These are phyloP conservation scores for Tetracentron sinense DNA, from an alignment of 164 flowering plant genomes.

Conservation along the genomic window DNA sequence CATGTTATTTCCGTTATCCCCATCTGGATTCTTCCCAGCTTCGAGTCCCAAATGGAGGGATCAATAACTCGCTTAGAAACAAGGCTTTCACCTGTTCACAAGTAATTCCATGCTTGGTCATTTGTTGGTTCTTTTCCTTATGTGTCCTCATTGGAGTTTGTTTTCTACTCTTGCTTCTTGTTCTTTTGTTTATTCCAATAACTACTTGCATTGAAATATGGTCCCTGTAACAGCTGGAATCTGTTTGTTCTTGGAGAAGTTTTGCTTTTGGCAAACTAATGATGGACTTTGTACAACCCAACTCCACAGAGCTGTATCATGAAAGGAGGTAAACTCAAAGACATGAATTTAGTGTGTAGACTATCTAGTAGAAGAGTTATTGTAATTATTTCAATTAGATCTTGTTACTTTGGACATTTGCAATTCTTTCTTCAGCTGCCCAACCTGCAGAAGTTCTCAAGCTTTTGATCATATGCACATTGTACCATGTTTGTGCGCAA, in stretches of 20 bases:
- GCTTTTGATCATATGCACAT: not conserved
- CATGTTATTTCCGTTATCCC: conserved; percentile 61
- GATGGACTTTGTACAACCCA: conserved; percentile 20
- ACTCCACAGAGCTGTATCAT: conserved; percentile 16
- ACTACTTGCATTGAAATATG: conserved; percentile 17
- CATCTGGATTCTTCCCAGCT: conserved; percentile 67
- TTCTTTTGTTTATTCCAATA: conserved; percentile 9
- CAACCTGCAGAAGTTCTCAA: not conserved
- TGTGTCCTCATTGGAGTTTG: conserved; percentile 7
- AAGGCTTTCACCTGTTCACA: conserved; percentile 1
- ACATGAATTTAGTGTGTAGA: conserved; percentile 23
- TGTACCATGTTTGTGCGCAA: conserved; percentile 10
- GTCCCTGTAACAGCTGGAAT: conserved; percentile 21
- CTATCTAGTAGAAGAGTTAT: conserved; percentile 19
- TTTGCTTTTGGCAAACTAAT: conserved; percentile 12
- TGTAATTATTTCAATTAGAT: conserved; percentile 19
- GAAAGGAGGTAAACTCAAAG: conserved; percentile 30
- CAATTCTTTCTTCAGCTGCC: conserved; percentile 9
- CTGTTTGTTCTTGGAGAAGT: conserved; percentile 18
- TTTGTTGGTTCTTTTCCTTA: conserved; percentile 7
- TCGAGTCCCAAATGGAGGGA: conserved; percentile 89
- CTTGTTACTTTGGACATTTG: conserved; percentile 17
- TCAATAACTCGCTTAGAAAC: conserved; percentile 21
- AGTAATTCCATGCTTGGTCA: conserved; percentile 1
- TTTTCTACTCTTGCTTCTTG: conserved; percentile 1